Evolutionary conservation across 176 grass and related monocot species (phyloP), one percentile per base, ranked within the genome.

Genomic region (Bolboschoenus planiculmis): DNA sequence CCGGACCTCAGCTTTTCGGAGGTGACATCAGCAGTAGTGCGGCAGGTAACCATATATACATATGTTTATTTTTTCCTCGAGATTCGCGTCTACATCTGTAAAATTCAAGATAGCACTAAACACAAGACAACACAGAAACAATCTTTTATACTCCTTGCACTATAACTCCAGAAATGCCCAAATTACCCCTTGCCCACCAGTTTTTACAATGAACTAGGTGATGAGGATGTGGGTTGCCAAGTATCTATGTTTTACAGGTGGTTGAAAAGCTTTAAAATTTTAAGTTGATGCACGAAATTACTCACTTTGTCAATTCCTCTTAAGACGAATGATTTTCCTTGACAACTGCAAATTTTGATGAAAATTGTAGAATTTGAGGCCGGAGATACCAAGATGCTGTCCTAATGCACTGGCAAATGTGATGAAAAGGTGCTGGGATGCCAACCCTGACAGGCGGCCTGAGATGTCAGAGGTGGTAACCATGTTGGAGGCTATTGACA

Each of bases 371-470:
- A 99, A 99, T 83, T 82, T 99, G 88, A 91, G 96, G 91, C 96
- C 96, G 11, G 96, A 99, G 84, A 99, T 99, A 75, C 96, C 96
- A 4, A 89, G 96, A 59, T 99, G 93, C 85, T 99, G 96, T 61
- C 95, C 95, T 4, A 98, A 87, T 79, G 84, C 96, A 35, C 44
- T 99, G 35, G 92, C 91, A 24, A 89, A 91, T 77, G 91, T 95
- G 83, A 99, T 99, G 96, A 99, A 93, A 56, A 88, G 89, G 4
- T 99, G 96, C 87, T 99, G 96, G 96, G 96, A 99, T 31, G 96
- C 92, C 11, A 99, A 91, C 86, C 83, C 93, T 0, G 96, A 99
- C 80, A 95, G 87, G 89, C 87, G 92, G 14, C 96, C 91, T 0
- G 91, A 95, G 93, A 99, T 99, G 96, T 79, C 89, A 10, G 96